Evolutionary conservation across 768 basidiomycete genomes (phyloP).

Genomic region (Hemileccinum impolitum): DNA sequence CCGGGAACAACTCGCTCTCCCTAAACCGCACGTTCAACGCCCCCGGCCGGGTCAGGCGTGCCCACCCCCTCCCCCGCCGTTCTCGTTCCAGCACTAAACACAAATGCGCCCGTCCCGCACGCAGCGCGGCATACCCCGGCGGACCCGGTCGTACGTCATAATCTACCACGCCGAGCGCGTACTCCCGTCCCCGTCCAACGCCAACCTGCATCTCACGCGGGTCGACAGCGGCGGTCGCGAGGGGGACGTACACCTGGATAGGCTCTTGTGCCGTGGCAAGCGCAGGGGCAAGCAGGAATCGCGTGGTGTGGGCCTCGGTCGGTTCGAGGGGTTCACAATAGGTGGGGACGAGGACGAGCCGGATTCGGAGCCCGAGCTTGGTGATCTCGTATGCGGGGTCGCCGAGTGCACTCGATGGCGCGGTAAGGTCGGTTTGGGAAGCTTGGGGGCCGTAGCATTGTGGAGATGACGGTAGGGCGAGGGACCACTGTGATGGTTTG

Average conservation of each 20-base stretch:
- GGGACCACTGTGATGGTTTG: constrained; percentile 23
- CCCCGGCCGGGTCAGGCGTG: constrained; percentile 20
- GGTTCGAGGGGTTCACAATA: constrained; percentile 20
- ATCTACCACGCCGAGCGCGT: constrained; percentile 20
- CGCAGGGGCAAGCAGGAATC: constrained; percentile 20
- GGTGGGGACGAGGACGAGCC: constrained; percentile 18
- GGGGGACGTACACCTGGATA: constrained; percentile 17
- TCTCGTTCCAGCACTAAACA: constrained; percentile 25
- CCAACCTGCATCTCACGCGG: constrained; percentile 1
- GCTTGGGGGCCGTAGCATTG: constrained; percentile 14
- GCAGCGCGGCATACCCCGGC: constrained; percentile 18
- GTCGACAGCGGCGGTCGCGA: background rate
- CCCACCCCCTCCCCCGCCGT: constrained; percentile 18
- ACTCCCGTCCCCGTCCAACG: constrained; percentile 12
- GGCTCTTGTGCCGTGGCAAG: constrained; percentile 17
- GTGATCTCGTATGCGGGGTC: constrained; percentile 23
- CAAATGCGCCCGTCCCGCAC: constrained; percentile 14
- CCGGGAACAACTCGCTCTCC: constrained; percentile 19
- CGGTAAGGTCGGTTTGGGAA: constrained; percentile 8
- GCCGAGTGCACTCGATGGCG: constrained; percentile 11
- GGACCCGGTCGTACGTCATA: constrained; percentile 22
- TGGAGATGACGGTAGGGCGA: constrained; percentile 22
- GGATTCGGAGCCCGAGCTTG: constrained; percentile 20
- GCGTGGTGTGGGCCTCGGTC: constrained; percentile 10
- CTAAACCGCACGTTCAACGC: constrained; percentile 21